These are phyloP conservation scores for Malus sieversii DNA, from an alignment of 306 rosid species.

Conservation along the genomic window DNA sequence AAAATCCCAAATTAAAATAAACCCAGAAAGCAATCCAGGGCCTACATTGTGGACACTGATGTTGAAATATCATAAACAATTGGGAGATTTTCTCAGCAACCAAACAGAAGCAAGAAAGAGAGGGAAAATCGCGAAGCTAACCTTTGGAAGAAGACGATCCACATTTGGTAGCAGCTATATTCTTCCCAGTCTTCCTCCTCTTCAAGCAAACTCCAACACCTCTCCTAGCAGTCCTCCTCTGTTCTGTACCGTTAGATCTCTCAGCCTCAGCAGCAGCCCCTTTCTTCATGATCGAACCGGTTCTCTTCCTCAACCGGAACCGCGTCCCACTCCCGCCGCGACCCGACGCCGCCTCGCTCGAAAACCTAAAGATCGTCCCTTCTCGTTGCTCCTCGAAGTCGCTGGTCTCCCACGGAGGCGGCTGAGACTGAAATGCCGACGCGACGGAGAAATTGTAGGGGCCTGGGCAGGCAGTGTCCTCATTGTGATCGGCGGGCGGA, in stretches of 20 bases:
- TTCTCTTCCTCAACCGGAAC: slow-evolving; percentile 15
- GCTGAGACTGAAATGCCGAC: slow-evolving; percentile 11
- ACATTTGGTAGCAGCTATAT: slow-evolving; percentile 17
- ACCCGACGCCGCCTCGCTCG: slow-evolving; percentile 21
- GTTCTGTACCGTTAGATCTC: slow-evolving; percentile 14
- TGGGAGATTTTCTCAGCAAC: background rate
- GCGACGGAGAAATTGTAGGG: background rate
- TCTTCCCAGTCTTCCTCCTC: slow-evolving; percentile 41
- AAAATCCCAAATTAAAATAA: background rate
- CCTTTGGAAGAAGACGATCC: slow-evolving; percentile 40
- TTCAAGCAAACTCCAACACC: slow-evolving; percentile 36
- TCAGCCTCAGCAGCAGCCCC: slow-evolving; percentile 11
- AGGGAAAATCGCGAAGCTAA: slow-evolving; percentile 3
- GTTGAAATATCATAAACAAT: background rate
- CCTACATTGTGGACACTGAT: background rate
- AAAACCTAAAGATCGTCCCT: slow-evolving; percentile 41
- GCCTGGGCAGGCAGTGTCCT: background rate
- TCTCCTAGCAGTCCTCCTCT: slow-evolving; percentile 29
- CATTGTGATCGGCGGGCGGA: slow-evolving; percentile 1
- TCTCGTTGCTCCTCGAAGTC: slow-evolving; percentile 16
- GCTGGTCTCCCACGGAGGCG: background rate
- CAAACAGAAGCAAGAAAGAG: background rate
- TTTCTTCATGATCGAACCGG: slow-evolving; percentile 13
- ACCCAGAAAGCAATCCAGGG: background rate
- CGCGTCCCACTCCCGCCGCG: slow-evolving; percentile 13